phyloP scores from a whole-genome alignment of 2,329 filamentous ascomycete species.

The Coniochaeta prunicola region DNA sequence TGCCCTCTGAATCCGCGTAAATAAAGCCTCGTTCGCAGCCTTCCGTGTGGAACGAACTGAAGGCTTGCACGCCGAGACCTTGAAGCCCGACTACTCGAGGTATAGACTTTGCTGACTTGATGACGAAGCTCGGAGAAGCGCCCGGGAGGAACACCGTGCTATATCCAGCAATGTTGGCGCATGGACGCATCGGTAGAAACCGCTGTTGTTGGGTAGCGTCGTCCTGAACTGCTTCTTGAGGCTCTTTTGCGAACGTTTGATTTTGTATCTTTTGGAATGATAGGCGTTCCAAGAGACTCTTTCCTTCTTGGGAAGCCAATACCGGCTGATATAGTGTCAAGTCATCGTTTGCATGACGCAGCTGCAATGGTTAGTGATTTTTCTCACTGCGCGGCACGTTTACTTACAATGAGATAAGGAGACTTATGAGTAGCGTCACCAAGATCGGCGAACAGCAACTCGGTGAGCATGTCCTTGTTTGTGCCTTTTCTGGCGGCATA shows the following conservation, averaged over 20 bases:
- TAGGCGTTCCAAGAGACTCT: slow-evolving; percentile 48
- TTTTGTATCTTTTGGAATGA: slow-evolving; percentile 73
- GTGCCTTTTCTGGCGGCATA: slow-evolving; percentile 63
- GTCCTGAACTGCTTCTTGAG: slow-evolving; percentile 41
- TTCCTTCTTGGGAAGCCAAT: slow-evolving; percentile 30
- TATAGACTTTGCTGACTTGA: slow-evolving; percentile 71
- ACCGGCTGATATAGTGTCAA: slow-evolving; percentile 83
- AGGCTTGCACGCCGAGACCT: slow-evolving; percentile 58
- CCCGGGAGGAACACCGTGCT: slow-evolving; percentile 79
- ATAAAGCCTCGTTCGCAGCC: slow-evolving; percentile 78
- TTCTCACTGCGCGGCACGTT: slow-evolving; percentile 1
- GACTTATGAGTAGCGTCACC: slow-evolving; percentile 64
- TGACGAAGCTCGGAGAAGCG: slow-evolving; percentile 68
- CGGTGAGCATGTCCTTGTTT: slow-evolving; percentile 65
- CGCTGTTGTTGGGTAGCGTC: slow-evolving; percentile 38
- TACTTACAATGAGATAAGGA: slow-evolving; percentile 69
- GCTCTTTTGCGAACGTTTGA: slow-evolving; percentile 53
- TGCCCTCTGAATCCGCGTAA: slow-evolving; percentile 67
- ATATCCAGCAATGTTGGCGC: slow-evolving; percentile 67
- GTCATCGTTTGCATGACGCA: slow-evolving; percentile 74
- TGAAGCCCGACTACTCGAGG: slow-evolving; percentile 71
- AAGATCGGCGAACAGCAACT: slow-evolving; percentile 78
- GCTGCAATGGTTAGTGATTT: slow-evolving; percentile 31
- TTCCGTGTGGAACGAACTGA: slow-evolving; percentile 71
- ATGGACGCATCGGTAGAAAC: slow-evolving; percentile 47